Base-by-base conservation (phyloP, 257 asterid species). In the Fraxinus americana region DNA sequence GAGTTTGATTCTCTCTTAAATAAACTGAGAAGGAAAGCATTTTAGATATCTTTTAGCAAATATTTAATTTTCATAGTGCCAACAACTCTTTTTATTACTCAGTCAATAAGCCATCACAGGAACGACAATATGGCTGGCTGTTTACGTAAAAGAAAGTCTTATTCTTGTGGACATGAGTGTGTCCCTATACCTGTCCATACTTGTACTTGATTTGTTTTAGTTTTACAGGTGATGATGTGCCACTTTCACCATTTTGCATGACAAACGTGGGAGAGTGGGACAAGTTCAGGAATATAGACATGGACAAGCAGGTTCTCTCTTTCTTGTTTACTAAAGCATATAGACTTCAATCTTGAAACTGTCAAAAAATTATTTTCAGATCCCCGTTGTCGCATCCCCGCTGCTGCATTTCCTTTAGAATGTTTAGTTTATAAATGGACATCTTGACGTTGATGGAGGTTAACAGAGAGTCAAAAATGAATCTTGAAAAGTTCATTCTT, bases 221-320 rank as follows among this genome's bases (percentile, higher is more conserved):
- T 86, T 59, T 82, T 86, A 76, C 85, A 95, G 99, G 99, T 74
- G 96, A 92, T 76, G 96, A 92, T 6, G 97, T 84, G 78, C 98
- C 97, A 66, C 88, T 82, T 80, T 95, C 99, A 38, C 54, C 96
- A 76, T 95, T 95, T 87, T 77, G 88, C 89, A 85, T 85, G 94
- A 87, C 97, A 66, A 88, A 86, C 83, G 80, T 74, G 35, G 88
- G 78, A 57, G 97, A 95, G 75, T 95, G 94, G 97, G 99, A 95
- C 83, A 89, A 77, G 76, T 91, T 91, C 92, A 93, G 98, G 88
- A 89, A 78, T 29, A 84, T 93, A 70, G 98, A 95, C 91, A 95
- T 95, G 98, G 97, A 95, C 83, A 92, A 95, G 89, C 92, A 95
- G 96, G 99, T 91, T 75, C 32, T 69, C 70, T 65, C 78, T 36